Evolutionary conservation across 306 rosid species (phyloP).

Genomic region (Cicer arietinum): DNA sequence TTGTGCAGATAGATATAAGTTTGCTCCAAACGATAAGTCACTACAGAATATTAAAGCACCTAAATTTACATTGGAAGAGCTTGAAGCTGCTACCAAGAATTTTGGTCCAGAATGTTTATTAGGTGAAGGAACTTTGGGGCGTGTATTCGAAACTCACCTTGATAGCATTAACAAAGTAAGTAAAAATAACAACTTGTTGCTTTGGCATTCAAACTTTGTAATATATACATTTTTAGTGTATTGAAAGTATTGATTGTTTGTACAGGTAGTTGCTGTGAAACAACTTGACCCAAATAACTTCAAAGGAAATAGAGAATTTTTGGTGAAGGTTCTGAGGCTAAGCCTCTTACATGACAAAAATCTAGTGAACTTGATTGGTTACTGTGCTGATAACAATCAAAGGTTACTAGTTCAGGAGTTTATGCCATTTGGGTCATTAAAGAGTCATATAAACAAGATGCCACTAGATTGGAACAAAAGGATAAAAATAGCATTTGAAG

Average conservation of each 20-base stretch:
- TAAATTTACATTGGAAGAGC: constrained; percentile 77
- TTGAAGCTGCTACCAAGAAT: constrained; percentile 73
- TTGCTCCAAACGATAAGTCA: constrained; percentile 45
- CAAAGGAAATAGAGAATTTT: constrained; percentile 85
- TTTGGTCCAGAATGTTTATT: constrained; percentile 68
- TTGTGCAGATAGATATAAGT: constrained; percentile 40
- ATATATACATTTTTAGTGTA: too few relatives aligned
- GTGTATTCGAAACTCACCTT: constrained; percentile 76
- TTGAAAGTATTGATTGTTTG: background rate
- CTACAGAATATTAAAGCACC: constrained; percentile 73
- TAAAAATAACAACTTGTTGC: too few relatives aligned
- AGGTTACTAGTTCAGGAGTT: constrained; percentile 87
- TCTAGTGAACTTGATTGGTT: constrained; percentile 86
- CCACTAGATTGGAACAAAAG: constrained; percentile 91
- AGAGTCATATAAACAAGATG: constrained; percentile 36
- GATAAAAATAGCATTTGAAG: constrained; percentile 86
- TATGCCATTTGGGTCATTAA: constrained; percentile 71
- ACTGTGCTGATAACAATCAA: constrained; percentile 84
- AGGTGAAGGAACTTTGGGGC: constrained; percentile 90
- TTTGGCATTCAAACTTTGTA: too few relatives aligned
- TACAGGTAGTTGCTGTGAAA: constrained; percentile 85
- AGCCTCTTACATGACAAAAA: constrained; percentile 81
- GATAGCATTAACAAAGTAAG: constrained; percentile 75
- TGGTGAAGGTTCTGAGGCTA: constrained; percentile 89
- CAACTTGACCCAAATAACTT: constrained; percentile 79